Evolutionary conservation across 148 eudicot species (phyloP).

Genomic region (Fagopyrum homotropicum): DNA sequence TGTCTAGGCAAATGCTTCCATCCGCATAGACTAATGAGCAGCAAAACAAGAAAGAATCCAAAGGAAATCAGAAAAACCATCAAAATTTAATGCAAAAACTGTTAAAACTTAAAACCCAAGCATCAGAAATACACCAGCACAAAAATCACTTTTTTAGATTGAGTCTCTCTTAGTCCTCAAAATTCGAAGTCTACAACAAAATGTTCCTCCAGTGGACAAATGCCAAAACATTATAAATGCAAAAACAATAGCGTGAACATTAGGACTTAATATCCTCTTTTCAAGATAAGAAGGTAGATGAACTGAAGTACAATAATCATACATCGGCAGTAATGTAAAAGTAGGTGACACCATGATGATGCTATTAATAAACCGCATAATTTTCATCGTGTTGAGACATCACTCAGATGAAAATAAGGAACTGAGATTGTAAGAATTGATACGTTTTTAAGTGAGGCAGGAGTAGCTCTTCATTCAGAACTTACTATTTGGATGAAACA

Average conservation of each 20-base stretch:
- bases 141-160: background rate
- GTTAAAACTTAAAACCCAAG: background rate
- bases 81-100: background rate
- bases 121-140: background rate
- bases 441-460: background rate
- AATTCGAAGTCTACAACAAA: background rate
- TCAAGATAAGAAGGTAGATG: background rate
- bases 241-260: background rate
- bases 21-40: constrained; percentile 21
- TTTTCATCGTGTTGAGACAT: background rate
- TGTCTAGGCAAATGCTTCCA: constrained; percentile 33
- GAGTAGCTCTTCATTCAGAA: constrained; percentile 7
- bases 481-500: constrained; percentile 32
- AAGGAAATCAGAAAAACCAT: background rate
- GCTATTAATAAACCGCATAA: background rate
- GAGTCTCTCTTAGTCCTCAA: background rate
- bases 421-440: background rate
- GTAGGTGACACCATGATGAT: background rate
- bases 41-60: background rate
- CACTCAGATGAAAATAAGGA: background rate
- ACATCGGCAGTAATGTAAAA: background rate
- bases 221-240: background rate
- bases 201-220: background rate
- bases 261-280: background rate
- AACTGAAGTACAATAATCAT: background rate